Conservation (phyloP, 140 eudicot genomes). For the Senecio squalidus region DNA sequence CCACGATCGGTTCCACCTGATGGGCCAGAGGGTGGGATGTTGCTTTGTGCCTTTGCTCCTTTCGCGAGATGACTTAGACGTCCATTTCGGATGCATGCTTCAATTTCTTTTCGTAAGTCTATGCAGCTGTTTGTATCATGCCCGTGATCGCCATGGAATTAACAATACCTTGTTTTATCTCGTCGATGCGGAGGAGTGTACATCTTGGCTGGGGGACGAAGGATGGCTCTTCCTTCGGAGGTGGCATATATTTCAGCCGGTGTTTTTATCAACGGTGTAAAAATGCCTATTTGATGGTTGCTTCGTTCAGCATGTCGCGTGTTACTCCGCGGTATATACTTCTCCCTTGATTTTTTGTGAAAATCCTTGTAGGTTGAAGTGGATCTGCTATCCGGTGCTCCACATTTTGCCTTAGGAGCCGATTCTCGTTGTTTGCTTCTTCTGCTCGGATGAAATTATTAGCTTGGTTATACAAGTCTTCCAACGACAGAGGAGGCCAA, state of each 20-base stretch:
- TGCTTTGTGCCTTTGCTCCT: background rate
- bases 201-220: background rate
- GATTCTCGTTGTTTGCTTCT: background rate
- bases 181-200: background rate
- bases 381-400: background rate
- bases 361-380: background rate
- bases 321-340: background rate
- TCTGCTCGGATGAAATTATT: background rate
- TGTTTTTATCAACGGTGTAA: background rate
- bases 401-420: background rate
- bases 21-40: background rate
- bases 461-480: background rate
- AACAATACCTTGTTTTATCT: background rate
- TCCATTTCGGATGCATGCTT: background rate
- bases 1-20: background rate
- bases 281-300: background rate
- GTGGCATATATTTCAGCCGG: background rate
- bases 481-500: background rate
- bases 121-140: background rate
- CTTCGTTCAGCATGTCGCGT: background rate
- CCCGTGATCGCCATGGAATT: background rate
- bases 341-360: background rate
- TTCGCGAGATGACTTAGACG: background rate
- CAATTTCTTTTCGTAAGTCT: background rate
- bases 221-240: background rate